These are phyloP conservation scores for Vanderwaltozyma tropicalis DNA, from an alignment of 805 yeast genomes.

Conservation along the genomic window DNA sequence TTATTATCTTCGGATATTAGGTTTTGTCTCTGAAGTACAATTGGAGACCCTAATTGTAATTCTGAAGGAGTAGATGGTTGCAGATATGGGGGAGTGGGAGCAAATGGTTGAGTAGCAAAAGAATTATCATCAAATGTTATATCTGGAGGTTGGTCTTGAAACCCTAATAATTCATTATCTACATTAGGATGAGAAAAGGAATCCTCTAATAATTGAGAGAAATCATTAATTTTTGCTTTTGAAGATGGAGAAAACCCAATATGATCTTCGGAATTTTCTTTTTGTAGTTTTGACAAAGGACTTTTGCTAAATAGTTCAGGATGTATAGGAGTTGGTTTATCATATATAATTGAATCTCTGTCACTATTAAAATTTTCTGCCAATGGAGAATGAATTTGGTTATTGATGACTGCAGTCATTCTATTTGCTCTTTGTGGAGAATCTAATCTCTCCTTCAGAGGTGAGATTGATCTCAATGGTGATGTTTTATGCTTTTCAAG, in stretches of 20 bases:
- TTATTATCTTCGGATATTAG: slow-evolving; percentile 1
- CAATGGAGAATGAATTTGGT: slow-evolving; percentile 27
- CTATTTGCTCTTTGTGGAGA: slow-evolving; percentile 24
- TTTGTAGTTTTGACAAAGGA: slow-evolving; percentile 2
- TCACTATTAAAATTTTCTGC: slow-evolving; percentile 4
- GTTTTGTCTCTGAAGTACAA: not conserved
- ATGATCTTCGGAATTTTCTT: not conserved
- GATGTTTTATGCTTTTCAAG: not conserved
- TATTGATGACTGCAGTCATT: slow-evolving; percentile 25
- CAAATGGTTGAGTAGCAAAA: not conserved
- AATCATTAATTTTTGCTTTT: slow-evolving; percentile 18
- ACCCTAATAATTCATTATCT: slow-evolving; percentile 1
- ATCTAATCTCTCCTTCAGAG: slow-evolving; percentile 6
- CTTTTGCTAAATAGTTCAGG: not conserved
- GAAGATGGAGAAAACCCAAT: slow-evolving; percentile 24
- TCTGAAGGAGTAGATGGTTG: not conserved
- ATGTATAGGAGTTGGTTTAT: not conserved
- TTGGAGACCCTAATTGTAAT: not conserved
- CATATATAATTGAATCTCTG: not conserved
- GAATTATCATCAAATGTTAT: not conserved
- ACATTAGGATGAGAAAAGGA: slow-evolving; percentile 9
- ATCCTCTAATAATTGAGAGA: slow-evolving; percentile 19
- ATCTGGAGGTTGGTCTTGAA: too few species aligned
- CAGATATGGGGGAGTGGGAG: not conserved
- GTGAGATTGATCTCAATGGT: slow-evolving; percentile 2